Percentiles rank a stretch among this genome's conserved stretches.
Conservation (phyloP, 345 rosid species). For the Eucalyptus leucophloia region DNA sequence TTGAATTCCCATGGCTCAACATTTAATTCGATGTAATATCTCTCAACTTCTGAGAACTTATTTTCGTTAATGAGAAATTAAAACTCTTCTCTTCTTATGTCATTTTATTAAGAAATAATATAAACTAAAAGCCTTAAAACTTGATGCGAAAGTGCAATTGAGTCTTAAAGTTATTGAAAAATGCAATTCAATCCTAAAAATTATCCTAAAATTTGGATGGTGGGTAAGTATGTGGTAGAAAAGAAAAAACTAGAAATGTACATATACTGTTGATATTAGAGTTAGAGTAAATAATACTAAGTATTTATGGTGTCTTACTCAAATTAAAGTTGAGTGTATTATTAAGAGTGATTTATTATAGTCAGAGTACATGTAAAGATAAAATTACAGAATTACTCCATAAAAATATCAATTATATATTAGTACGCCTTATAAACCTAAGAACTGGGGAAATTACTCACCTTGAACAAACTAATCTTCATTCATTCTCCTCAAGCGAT, state of each 20-base stretch:
- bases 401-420: not conserved
- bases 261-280: not conserved
- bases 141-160: accelerated
- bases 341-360: not conserved
- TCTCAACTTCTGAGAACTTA: not conserved
- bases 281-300: not conserved
- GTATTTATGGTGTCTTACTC: not conserved
- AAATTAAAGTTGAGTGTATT: not conserved
- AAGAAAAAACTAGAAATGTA: not conserved
- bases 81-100: not conserved
- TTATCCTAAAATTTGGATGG: not conserved
- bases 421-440: accelerated
- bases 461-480: not conserved
- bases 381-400: not conserved
- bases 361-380: not conserved
- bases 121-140: not conserved
- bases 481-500: slow-evolving; percentile 11
- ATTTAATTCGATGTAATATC: not conserved
- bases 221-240: not conserved
- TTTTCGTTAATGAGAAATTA: not conserved
- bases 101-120: not conserved
- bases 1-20: not conserved
- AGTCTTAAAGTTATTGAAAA: not conserved
- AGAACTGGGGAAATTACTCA: not conserved
- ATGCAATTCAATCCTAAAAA: too few species aligned